These are phyloP conservation scores for Capsicum rhomboideum DNA, from an alignment of 257 asterid species.

Conservation along the genomic window DNA sequence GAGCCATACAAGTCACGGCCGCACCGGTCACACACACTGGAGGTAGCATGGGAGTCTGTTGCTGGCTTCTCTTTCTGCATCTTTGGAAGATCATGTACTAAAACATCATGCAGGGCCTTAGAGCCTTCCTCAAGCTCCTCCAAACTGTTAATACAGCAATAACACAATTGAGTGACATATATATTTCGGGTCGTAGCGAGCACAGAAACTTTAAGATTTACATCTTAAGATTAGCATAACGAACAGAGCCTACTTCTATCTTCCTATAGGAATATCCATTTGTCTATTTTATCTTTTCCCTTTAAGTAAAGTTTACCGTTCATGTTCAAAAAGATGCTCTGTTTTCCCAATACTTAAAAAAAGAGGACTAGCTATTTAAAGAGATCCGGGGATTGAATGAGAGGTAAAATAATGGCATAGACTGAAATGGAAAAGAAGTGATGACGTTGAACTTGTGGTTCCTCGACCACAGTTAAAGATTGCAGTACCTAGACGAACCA, in stretches of 20 bases:
- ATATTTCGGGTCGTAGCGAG: background rate
- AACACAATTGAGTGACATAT: background rate
- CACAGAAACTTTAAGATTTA: background rate
- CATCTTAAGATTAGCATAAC: background rate
- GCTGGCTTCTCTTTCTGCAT: slow-evolving; percentile 56
- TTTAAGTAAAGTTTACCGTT: background rate
- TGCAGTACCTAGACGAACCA: background rate
- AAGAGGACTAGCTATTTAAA: background rate
- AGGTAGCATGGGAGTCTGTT: slow-evolving; percentile 15
- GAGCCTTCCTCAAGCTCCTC: slow-evolving; percentile 78
- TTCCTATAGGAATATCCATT: background rate
- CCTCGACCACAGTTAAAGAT: background rate
- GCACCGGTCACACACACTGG: slow-evolving; percentile 67
- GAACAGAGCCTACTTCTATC: background rate
- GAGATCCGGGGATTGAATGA: background rate
- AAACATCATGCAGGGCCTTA: slow-evolving; percentile 58
- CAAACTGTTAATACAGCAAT: slow-evolving; percentile 29
- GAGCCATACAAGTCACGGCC: slow-evolving; percentile 53
- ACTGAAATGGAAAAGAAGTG: background rate
- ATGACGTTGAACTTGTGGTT: background rate
- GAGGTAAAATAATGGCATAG: background rate
- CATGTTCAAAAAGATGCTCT: background rate
- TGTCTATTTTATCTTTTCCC: background rate
- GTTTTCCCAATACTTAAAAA: background rate
- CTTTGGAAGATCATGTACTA: slow-evolving; percentile 60